Conservation (phyloP, 495 filamentous ascomycete species). For the Penicillium subrubescens region DNA sequence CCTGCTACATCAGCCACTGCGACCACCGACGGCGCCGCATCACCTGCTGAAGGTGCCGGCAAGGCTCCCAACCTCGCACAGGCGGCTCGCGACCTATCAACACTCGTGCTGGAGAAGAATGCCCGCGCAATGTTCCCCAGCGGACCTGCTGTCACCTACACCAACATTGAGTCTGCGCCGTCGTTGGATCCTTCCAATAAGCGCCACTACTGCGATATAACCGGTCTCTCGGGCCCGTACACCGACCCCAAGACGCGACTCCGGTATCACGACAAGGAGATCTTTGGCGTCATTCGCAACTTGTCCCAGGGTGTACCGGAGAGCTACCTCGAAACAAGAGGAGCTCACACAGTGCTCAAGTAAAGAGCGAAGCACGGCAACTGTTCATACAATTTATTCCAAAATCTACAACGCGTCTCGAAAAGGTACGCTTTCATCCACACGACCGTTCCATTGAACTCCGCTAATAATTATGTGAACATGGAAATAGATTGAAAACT, state of each 20-base stretch:
- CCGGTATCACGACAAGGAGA: slow-evolving; percentile 85
- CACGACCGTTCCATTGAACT: neutral
- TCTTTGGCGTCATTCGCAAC: slow-evolving; percentile 77
- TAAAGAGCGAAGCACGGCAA: slow-evolving; percentile 36
- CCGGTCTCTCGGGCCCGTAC: slow-evolving; percentile 84
- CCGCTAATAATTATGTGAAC: slow-evolving; percentile 5
- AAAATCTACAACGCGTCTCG: neutral
- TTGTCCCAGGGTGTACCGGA: slow-evolving; percentile 80
- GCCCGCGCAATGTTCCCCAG: slow-evolving; percentile 40
- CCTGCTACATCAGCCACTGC: slow-evolving; percentile 54
- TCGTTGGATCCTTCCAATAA: slow-evolving; percentile 71
- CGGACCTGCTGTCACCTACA: slow-evolving; percentile 83
- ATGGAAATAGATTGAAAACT: neutral
- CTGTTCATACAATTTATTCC: neutral
- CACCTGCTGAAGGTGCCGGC: slow-evolving; percentile 56
- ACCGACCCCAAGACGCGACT: slow-evolving; percentile 91
- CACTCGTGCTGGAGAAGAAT: slow-evolving; percentile 81
- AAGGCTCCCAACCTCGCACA: slow-evolving; percentile 74
- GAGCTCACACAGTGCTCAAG: slow-evolving; percentile 91
- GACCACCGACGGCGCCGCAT: slow-evolving; percentile 52
- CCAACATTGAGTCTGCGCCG: slow-evolving; percentile 91
- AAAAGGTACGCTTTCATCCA: neutral
- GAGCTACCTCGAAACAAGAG: slow-evolving; percentile 83
- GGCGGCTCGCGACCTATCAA: slow-evolving; percentile 79
- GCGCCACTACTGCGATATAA: slow-evolving; percentile 92